phyloP scores from a whole-genome alignment of 1,284 basidiomycete genomes.

The Lentinula novae-zelandiae region DNA sequence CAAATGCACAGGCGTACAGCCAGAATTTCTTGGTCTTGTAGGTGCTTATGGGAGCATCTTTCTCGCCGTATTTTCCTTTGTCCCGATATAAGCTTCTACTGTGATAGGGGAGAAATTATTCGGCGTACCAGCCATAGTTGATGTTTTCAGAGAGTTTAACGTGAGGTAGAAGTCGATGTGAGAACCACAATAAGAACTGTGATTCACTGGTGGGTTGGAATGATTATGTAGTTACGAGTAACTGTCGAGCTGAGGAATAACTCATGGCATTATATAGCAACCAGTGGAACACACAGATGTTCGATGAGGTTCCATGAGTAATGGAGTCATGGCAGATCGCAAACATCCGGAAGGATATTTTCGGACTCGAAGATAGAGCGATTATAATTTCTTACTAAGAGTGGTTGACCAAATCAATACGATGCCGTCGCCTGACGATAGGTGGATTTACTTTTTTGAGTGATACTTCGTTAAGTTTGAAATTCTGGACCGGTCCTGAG shows the following conservation, averaged over 20 bases:
- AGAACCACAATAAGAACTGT: not conserved
- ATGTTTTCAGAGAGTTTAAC: not conserved
- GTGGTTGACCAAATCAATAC: not conserved
- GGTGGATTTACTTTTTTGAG: too few relatives aligned
- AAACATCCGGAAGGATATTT: not conserved
- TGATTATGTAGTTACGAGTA: not conserved
- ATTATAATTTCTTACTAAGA: not conserved
- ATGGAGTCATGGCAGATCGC: not conserved
- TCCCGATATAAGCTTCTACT: not conserved
- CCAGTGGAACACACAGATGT: not conserved
- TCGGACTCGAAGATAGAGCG: not conserved
- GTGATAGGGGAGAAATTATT: not conserved
- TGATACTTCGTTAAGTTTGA: too few relatives aligned
- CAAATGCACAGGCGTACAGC: slow-evolving; percentile 3
- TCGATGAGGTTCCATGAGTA: not conserved
- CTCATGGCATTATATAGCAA: not conserved
- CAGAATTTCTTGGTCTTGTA: slow-evolving; percentile 7
- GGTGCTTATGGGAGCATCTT: not conserved
- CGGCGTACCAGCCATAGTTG: slow-evolving; percentile 1
- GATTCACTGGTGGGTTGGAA: not conserved
- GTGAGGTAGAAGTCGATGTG: not conserved
- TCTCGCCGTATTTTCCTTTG: slow-evolving; percentile 2
- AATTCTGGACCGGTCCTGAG: not conserved
- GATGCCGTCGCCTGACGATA: not conserved
- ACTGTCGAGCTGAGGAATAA: not conserved